phyloP scores from a whole-genome alignment of 2,329 filamentous ascomycete genomes.

The Pseudogymnoascus verrucosus region DNA sequence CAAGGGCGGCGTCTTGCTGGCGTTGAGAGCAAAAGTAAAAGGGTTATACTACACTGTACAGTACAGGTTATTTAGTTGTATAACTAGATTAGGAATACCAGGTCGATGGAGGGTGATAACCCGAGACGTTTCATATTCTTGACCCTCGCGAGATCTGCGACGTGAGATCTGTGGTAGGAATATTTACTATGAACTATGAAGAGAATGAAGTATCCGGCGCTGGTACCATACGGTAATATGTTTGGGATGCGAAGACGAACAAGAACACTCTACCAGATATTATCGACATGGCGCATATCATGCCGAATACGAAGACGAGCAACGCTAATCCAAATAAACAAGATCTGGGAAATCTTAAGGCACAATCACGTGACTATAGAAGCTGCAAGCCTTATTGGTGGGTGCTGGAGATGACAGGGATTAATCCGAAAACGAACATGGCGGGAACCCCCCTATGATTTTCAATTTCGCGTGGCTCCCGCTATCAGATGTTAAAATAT shows the following conservation, averaged over 20 bases:
- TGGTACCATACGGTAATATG: neutral
- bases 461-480: conserved; percentile 8
- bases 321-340: conserved; percentile 1
- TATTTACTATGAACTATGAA: neutral
- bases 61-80: neutral
- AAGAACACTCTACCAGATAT: neutral
- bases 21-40: neutral
- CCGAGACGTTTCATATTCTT: neutral
- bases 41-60: neutral
- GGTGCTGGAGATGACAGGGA: neutral
- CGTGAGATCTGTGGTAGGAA: neutral
- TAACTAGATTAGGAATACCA: neutral
- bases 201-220: neutral
- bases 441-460: conserved; percentile 1
- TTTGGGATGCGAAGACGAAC: neutral
- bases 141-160: neutral
- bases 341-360: conserved; percentile 1
- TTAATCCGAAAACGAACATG: conserved; percentile 3
- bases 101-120: neutral
- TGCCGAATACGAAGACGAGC: conserved; percentile 6
- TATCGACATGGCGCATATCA: neutral
- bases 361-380: neutral
- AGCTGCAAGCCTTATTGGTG: neutral
- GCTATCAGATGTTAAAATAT: conserved; percentile 10
- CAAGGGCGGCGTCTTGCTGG: neutral